These are phyloP conservation scores for Solanum gandarillasii DNA, from an alignment of 257 asterid genomes.

Conservation along the genomic window DNA sequence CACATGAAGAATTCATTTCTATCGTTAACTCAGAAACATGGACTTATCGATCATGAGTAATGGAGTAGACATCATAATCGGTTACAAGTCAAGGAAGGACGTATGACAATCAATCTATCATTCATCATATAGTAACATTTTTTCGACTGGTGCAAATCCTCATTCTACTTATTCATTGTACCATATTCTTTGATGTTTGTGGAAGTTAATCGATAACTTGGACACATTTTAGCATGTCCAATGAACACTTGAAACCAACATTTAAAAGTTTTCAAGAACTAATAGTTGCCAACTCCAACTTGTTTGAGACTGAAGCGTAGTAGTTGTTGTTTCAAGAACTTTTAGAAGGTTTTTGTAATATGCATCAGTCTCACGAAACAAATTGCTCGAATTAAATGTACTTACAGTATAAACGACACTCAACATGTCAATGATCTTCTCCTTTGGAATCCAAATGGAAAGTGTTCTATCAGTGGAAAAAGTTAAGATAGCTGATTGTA, in stretches of 20 bases:
- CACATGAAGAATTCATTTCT: not conserved
- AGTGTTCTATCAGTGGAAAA: conserved; percentile 23
- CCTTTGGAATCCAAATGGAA: conserved; percentile 36
- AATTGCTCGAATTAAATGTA: not conserved
- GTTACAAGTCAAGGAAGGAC: not conserved
- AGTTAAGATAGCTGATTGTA: conserved; percentile 46
- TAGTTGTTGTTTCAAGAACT: not conserved
- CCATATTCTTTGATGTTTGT: not conserved
- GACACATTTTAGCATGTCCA: not conserved
- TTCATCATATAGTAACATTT: not conserved
- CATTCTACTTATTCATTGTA: not conserved
- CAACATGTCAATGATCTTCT: conserved; percentile 29
- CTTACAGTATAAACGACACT: conserved; percentile 51
- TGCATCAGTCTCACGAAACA: not conserved
- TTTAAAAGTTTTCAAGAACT: not conserved
- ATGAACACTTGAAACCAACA: not conserved
- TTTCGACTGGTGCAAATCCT: not conserved
- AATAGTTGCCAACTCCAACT: not conserved
- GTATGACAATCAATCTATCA: not conserved
- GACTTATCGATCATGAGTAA: not conserved
- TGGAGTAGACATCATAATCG: not conserved
- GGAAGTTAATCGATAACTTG: not conserved
- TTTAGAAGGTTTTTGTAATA: not conserved
- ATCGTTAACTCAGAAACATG: not conserved
- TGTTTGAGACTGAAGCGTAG: not conserved